phyloP scores from a whole-genome alignment of 169 alveolate genomes.

The Cryptosporidium ubiquitum region DNA sequence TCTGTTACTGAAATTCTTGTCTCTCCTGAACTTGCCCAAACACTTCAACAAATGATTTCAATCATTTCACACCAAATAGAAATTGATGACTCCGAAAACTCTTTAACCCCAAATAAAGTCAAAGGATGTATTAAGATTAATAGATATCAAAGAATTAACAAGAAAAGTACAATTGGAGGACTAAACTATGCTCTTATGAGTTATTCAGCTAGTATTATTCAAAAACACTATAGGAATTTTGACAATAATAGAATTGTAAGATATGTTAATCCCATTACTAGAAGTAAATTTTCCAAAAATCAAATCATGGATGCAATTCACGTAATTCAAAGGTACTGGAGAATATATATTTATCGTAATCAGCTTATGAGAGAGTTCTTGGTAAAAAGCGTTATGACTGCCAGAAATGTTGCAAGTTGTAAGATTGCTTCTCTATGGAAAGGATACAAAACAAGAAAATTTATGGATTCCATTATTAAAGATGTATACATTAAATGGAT shows the following conservation, averaged over 20 bases:
- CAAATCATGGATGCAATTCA: conserved; percentile 50
- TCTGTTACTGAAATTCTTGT: conserved; percentile 61
- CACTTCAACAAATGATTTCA: conserved; percentile 33
- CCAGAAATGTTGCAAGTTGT: conserved; percentile 63
- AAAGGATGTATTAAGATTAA: not conserved
- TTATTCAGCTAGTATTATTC: conserved; percentile 48
- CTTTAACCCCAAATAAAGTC: not conserved
- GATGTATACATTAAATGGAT: conserved; percentile 48
- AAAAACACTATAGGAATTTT: conserved; percentile 33
- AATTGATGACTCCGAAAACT: not conserved
- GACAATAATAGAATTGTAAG: conserved; percentile 11
- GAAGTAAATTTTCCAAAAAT: conserved; percentile 12
- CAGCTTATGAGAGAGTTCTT: conserved; percentile 30
- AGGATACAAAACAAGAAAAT: conserved; percentile 59
- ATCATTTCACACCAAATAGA: conserved; percentile 11
- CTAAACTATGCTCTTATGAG: conserved; percentile 58
- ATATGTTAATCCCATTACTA: conserved; percentile 10
- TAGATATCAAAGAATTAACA: conserved; percentile 27
- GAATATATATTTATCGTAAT: conserved; percentile 41
- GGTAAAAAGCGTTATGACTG: conserved; percentile 42
- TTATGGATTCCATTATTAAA: conserved; percentile 20
- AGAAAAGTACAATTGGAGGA: conserved; percentile 50
- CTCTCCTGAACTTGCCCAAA: conserved; percentile 57
- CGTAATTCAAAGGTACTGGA: conserved; percentile 45
- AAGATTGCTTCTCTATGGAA: conserved; percentile 52